Base-by-base conservation (phyloP, 257 asterid genomes). In the Solanum dulcamara region DNA sequence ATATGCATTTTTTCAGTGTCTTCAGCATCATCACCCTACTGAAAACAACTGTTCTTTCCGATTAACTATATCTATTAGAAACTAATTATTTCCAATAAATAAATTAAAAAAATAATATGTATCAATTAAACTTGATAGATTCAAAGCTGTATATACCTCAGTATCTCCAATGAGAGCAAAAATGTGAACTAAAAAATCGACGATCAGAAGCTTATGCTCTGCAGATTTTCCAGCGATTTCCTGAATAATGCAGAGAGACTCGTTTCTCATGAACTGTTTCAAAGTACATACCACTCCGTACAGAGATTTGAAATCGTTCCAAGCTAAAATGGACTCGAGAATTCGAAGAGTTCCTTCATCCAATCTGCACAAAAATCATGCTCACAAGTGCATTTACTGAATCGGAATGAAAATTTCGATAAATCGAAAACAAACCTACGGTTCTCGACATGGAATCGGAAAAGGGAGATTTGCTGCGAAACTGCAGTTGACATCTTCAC, bases 111-210 rank as follows among this genome's bases (percentile, higher is more conserved):
- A 79, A 4, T 15, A 3, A 28, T 26, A 79, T 17, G 6, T 30
- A 48, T 17, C 18, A 79, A 79, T 48, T 9, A 4, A 48, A 48
- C 60, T 4, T 2, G 18, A 79, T 48, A 10, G 3, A 79, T 10
- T 18, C 44, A 28, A 48, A 79, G 44, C 18, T 79, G 26, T 48
- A 7, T 68, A 50, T 89, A 95, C 99, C 99, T 94, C 96, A 42
- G 88, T 90, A 85, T 94, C 98, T 53, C 96, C 97, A 12, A 94
- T 89, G 50, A 92, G 87, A 67, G 93, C 94, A 85, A 94, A 94
- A 87, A 88, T 90, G 18, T 90, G 94, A 84, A 92, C 88, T 83
- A 94, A 89, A 88, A 93, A 94, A 68, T 96, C 98, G 14, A 93
- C 83, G 53, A 91, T 91, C 44, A 89, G 30, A 55, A 96, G 97